Evolutionary conservation across 23 red algal species (phyloP), one percentile per base, ranked within the genome.

Genomic region (Gracilaria caudata): DNA sequence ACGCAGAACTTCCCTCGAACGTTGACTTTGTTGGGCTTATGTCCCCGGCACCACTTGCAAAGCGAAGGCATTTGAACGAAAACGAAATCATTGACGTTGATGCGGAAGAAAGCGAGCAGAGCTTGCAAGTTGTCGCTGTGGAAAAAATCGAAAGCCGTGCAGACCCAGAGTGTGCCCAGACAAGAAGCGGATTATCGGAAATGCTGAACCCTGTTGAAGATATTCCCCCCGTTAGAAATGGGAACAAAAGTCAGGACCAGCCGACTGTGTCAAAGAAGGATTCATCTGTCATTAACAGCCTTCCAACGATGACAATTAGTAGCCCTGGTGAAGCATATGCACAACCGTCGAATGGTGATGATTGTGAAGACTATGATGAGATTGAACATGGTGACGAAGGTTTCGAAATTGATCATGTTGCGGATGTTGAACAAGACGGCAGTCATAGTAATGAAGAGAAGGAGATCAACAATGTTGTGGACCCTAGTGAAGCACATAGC

Each of bases 41-140:
- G n/a, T 75, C 70, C 16, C 70, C 70, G 43, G 70, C 70, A 75
- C 70, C 70, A 21, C 70, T 75, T 75, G 70, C 70, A 21, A 33
- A 34, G 29, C 70, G 33, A 20, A 75, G 23, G 26, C 25, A 36
- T 66, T 3, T 60, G 2, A 30, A 66, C 32, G 29, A 66, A 17
- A 66, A 66, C 26, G 30, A 66, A 66, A 7, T 66, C 61, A 30
- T 35, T 3, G 19, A 66, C 23, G 29, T 35, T 35, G 61, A 66
- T 25, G 73, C 44, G 12, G 73, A 56, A 77, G 46, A 25, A 29
- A 54, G 73, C 25, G 46, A 56, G 7, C n/a, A 19, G 9, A 51
- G 39, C 51, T 37, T 77, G 5, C 38, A 51, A 37, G 46, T 29
- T 77, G 51, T 51, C 16, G n/a, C 46, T 32, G 46, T 51, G 39